Percentiles rank a stretch among this genome's conserved stretches.
phyloP scores from a whole-genome alignment of 257 asterid species.

The Parsonsia alboflavescens region DNA sequence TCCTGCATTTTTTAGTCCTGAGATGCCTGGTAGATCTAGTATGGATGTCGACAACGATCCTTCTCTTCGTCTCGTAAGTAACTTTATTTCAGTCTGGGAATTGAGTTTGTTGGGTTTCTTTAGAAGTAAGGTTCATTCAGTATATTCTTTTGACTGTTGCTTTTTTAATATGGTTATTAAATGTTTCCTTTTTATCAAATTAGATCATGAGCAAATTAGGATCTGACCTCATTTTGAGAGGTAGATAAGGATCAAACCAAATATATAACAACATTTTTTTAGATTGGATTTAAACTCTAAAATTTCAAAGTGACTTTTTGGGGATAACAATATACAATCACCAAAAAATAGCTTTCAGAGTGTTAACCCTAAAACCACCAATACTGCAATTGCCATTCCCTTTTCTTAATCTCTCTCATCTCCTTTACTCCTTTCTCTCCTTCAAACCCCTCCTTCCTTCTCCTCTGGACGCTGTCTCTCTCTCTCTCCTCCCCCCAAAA shows the following conservation, averaged over 20 bases:
- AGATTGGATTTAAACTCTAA: not conserved
- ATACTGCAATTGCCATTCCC: not conserved
- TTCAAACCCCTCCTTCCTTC: not conserved
- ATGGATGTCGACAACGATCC: constrained; percentile 69
- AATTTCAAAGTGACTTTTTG: not conserved
- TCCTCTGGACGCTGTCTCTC: not conserved
- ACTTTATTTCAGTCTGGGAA: constrained; percentile 2
- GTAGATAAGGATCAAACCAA: not conserved
- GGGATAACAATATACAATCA: not conserved
- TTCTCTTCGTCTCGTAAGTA: constrained; percentile 45
- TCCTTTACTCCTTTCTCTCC: not conserved
- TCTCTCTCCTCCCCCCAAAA: not conserved
- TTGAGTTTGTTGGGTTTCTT: not conserved
- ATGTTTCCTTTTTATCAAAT: not conserved
- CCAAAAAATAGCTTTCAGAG: not conserved
- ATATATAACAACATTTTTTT: not conserved
- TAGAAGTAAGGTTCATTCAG: not conserved
- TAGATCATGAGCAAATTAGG: not conserved
- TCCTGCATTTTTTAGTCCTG: constrained; percentile 43
- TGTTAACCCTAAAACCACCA: not conserved
- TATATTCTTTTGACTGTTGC: not conserved
- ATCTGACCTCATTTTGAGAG: not conserved
- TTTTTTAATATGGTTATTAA: not conserved
- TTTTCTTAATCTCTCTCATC: not conserved
- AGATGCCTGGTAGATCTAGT: constrained; percentile 41